Conservation (phyloP, 1,284 basidiomycete genomes). For the Marasmius oreades region DNA sequence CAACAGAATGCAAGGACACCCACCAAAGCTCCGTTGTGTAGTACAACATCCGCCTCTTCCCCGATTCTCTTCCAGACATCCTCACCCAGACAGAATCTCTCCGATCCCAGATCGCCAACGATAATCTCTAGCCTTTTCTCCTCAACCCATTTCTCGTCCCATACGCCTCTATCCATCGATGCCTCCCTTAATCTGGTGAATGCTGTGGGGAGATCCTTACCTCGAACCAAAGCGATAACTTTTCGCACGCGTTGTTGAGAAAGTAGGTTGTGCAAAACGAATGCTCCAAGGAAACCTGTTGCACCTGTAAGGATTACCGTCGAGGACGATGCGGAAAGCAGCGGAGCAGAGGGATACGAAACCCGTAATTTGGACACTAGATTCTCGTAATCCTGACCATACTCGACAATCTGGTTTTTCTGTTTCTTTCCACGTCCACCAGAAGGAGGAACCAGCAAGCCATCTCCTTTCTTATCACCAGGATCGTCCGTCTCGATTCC, state of each 20-base stretch:
- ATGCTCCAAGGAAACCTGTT: constrained; percentile 96
- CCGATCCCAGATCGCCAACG: constrained; percentile 82
- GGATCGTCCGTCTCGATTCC: constrained; percentile 22
- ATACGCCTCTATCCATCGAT: constrained; percentile 84
- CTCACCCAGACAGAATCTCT: constrained; percentile 73
- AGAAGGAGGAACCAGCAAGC: not conserved
- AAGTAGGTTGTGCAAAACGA: constrained; percentile 85
- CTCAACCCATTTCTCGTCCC: constrained; percentile 86
- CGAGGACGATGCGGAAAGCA: constrained; percentile 53
- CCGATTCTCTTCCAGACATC: constrained; percentile 69
- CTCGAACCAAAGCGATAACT: constrained; percentile 91
- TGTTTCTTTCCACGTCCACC: constrained; percentile 12
- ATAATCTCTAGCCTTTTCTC: constrained; percentile 77
- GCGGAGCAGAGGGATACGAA: constrained; percentile 55
- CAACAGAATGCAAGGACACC: constrained; percentile 24
- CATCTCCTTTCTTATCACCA: constrained; percentile 26
- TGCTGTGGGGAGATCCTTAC: constrained; percentile 61
- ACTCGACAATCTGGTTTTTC: constrained; percentile 44
- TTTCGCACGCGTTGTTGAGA: constrained; percentile 66
- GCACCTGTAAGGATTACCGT: constrained; percentile 96
- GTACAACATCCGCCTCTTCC: constrained; percentile 76
- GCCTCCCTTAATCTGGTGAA: constrained; percentile 73
- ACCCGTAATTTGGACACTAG: constrained; percentile 59
- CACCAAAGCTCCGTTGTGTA: constrained; percentile 97
- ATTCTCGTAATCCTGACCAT: constrained; percentile 76